Evolutionary conservation across 768 basidiomycete genomes (phyloP).

Genomic region (Hypholoma sublateritium): DNA sequence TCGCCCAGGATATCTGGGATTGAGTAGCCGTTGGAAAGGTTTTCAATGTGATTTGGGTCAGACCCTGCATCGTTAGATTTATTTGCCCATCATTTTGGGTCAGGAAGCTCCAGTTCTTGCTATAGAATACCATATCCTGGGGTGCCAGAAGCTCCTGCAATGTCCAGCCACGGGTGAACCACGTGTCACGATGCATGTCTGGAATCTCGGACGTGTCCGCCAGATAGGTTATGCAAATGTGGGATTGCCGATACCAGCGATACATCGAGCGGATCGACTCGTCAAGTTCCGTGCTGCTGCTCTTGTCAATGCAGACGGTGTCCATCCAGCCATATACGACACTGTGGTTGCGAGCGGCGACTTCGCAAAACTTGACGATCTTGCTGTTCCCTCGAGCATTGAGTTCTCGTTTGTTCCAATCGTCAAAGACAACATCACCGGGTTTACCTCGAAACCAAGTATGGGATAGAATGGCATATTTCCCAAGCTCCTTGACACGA

Average conservation of each 20-base stretch:
- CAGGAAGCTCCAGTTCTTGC: neutral
- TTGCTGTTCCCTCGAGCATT: neutral
- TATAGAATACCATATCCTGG: neutral
- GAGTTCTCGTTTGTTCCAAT: neutral
- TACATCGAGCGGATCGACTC: too few relatives aligned
- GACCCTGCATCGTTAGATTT: too few relatives aligned
- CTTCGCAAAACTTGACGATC: too few relatives aligned
- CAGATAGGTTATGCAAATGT: slow-evolving; percentile 4
- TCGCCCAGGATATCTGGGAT: neutral
- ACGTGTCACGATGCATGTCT: neutral
- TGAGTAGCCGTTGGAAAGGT: neutral
- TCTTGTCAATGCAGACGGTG: too few relatives aligned
- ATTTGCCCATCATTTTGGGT: neutral
- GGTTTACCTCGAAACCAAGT: neutral
- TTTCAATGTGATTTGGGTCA: neutral
- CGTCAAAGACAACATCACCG: neutral
- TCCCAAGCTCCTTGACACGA: neutral
- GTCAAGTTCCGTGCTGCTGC: too few relatives aligned
- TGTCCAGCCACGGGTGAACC: too few relatives aligned
- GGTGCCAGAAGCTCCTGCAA: too few relatives aligned
- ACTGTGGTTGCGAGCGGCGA: too few relatives aligned
- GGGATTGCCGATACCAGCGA: neutral
- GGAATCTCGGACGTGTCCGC: neutral
- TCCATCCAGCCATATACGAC: too few relatives aligned
- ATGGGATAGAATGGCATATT: slow-evolving; percentile 2